Base-by-base conservation (phyloP, 2,329 filamentous ascomycete species). In the Cytospora piceicola region DNA sequence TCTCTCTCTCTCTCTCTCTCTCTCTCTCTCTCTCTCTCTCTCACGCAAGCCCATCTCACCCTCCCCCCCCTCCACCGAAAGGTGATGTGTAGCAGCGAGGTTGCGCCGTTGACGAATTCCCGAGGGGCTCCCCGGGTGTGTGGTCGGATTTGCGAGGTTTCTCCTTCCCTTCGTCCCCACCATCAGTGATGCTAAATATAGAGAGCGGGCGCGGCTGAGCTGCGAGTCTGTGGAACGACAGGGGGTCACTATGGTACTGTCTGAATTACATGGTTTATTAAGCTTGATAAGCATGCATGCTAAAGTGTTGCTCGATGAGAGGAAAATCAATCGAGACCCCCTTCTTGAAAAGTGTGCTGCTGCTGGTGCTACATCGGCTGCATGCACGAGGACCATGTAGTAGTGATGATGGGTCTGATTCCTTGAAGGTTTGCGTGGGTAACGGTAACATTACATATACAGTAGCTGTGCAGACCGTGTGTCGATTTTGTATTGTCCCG, bases 101-200 rank as follows among this genome's bases (percentile, higher is more conserved):
- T 22, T 49, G 11, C n/a, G 11, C 46, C 46, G 6, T 49, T 24
- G 46, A 49, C n/a, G 46, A 36, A 14, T 49, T 49, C 6, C 46
- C 46, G 46, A 49, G 1, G 20, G n/a, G 46, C 8, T n/a, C n/a
- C n/a, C 46, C 34, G 34, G 34, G 34, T 36, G 46, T n/a, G 46
- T 49, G 22, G 20, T 20, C 46, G 46, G 42, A 20, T 15, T 15
- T 11, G 42, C n/a, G n/a, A 61, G 52, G 60, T 62, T 49, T 12
- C 42, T 49, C 42, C 17, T 4, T 9, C 42, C 2, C n/a, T 7
- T 24, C 60, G 39, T 39, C 32, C 34, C 20, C 34, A 51, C 53
- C 53, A 56, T 51, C 27, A 62, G 12, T 8, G 52, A 11, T 63
- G 42, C 60, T 63, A 63, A 63, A 57, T 57, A 57, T 63, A 63